Evolutionary conservation across 2,329 filamentous ascomycete species (phyloP), one percentile per base, ranked within the genome.

Genomic region (Keithomyces neogunnii): DNA sequence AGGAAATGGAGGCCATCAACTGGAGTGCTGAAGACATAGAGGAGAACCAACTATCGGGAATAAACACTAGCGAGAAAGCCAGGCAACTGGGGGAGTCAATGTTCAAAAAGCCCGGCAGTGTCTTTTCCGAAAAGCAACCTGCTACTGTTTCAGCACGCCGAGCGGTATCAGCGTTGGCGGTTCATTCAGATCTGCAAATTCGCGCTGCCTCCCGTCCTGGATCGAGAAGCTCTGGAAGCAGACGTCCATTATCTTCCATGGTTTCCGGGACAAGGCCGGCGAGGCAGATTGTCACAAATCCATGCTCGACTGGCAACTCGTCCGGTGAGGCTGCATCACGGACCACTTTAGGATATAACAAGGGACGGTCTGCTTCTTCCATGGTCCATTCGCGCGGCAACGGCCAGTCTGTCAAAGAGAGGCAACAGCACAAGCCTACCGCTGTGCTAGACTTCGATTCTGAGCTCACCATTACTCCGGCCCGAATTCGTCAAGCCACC

Each of bases 301-400:
- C 68, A 46, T 68, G 74, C 1, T 74, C 74, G 8, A 74, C 80
- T 58, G 80, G 82, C 45, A 79, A 81, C 56, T 76, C 76, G 7
- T 74, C 78, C 9, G 84, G 86, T 1, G 76, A 80, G 28, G 80
- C 80, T 5, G 83, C 82, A 5, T 95, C 90, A 2, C 82, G 84
- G 56, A 91, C 82, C 51, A 96, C 90, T 0, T 77, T 96, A 42
- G 91, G 91, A 13, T 96, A 95, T 64, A 88, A 81, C 51, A 89
- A 86, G 65, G 90, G 91, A 35, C 81, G 88, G 35, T 73, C 73
- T 4, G 72, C 76, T 4, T 76, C 73, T 1, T 73, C 74, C 0
- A 66, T 76, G 42, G 61, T 78, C 32, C 69, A 70, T 11, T 61
- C 55, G 30, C 59, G 59, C 8, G 56, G 52, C 44, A 32, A 48